Evolutionary conservation across 2,329 filamentous ascomycete species (phyloP), one percentile per base, ranked within the genome.

Genomic region (Periconia digitata): DNA sequence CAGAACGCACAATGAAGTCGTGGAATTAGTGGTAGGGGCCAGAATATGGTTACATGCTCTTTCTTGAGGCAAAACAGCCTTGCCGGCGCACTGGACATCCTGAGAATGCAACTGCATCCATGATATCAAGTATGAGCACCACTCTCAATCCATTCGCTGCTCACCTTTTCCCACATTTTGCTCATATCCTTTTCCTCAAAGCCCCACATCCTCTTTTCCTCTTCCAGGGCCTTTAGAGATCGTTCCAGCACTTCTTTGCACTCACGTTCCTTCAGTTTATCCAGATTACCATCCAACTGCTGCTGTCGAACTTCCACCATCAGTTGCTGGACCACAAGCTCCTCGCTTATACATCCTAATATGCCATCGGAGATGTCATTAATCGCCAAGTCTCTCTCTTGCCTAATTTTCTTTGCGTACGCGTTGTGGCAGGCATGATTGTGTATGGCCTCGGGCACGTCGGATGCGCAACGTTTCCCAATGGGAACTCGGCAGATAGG

Each of bases 401-500:
- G 43, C 1, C 43, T n/a, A 15, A 64, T 17, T 17, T 50, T 40
- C 27, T 38, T 39, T 4, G 50, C 34, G 5, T 35, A 50, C 3
- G 46, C 44, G 22, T 59, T 39, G 2, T 27, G 42, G 16, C 41
- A 41, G 6, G 62, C 1, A 41, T 61, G 51, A 8, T 37, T 12
- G 13, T 12, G 16, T 12, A 59, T 21, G 8, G 6, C 27, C 1
- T 27, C 6, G 1, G 56, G 51, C 3, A 41, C 13, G 1, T 17
- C 3, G 8, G 54, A 51, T 16, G 21, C 1, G 13, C 38, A 13
- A 6, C 50, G 40, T 8, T 49, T 54, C 38, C 58, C 53, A 15
- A 64, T 55, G 36, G 56, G 44, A 12, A 51, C 42, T 1, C 62
- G 52, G 22, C 62, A 64, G 12, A 59, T 20, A 3, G 60, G 62